phyloP scores from a whole-genome alignment of 2,329 filamentous ascomycete genomes.

The Aureobasidium subglaciale region DNA sequence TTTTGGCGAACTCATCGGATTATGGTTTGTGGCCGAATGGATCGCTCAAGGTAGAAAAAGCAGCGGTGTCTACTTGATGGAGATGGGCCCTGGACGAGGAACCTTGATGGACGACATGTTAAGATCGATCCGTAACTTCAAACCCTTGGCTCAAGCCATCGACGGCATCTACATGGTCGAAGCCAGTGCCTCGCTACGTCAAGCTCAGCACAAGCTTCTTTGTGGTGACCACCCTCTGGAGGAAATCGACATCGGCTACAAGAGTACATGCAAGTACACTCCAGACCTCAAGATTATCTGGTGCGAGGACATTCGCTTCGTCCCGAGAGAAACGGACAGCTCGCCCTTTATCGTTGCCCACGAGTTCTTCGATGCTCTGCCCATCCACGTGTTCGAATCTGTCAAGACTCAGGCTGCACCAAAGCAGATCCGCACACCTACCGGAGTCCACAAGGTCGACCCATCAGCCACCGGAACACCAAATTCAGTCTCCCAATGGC shows the following conservation, averaged over 20 bases:
- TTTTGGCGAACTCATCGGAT: constrained; percentile 86
- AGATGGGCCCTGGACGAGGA: constrained; percentile 87
- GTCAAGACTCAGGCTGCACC: constrained; percentile 36
- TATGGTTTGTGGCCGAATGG: constrained; percentile 97
- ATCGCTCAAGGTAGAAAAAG: constrained; percentile 74
- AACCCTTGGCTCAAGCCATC: constrained; percentile 65
- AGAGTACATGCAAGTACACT: constrained; percentile 68
- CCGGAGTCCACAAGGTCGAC: constrained; percentile 38
- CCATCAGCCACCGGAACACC: constrained; percentile 21
- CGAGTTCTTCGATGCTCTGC: constrained; percentile 96
- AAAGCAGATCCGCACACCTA: constrained; percentile 41
- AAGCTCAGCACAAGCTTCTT: constrained; percentile 71
- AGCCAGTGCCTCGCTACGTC: constrained; percentile 72
- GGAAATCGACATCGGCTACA: constrained; percentile 65
- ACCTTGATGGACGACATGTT: constrained; percentile 97
- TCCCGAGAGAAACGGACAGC: constrained; percentile 59
- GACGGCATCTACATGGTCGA: constrained; percentile 92
- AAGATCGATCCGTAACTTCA: constrained; percentile 78
- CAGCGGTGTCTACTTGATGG: constrained; percentile 77
- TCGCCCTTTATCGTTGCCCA: constrained; percentile 92
- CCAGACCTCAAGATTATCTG: constrained; percentile 67
- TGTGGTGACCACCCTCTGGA: constrained; percentile 65
- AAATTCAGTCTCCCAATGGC: constrained; percentile 58
- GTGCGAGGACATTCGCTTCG: constrained; percentile 81
- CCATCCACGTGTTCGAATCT: constrained; percentile 90